These are phyloP conservation scores for Exophiala aquamarina DNA, from an alignment of 2,329 filamentous ascomycete species.

Conservation along the genomic window DNA sequence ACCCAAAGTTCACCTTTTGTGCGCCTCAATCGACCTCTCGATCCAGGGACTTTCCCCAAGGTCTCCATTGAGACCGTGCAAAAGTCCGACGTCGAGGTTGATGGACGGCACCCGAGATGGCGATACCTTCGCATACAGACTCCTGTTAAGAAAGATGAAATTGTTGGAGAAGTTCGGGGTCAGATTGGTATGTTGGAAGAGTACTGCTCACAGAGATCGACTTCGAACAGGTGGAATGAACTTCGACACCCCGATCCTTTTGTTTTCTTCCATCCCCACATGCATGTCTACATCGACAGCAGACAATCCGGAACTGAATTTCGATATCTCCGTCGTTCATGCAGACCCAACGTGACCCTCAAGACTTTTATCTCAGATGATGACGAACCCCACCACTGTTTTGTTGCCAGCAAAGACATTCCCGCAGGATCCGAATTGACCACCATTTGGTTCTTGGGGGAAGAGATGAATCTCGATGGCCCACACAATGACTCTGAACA, in stretches of 20 bases:
- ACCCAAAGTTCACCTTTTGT: constrained; percentile 69
- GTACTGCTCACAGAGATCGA: constrained; percentile 62
- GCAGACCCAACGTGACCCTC: constrained; percentile 81
- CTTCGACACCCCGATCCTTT: constrained; percentile 63
- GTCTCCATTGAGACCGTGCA: constrained; percentile 55
- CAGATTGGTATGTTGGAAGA: constrained; percentile 72
- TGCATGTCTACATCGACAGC: constrained; percentile 92
- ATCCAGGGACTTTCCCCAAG: constrained; percentile 54
- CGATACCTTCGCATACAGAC: constrained; percentile 56
- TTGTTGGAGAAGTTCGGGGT: constrained; percentile 74
- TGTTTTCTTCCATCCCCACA: constrained; percentile 81
- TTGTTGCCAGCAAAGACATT: constrained; percentile 79
- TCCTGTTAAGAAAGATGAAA: constrained; percentile 51
- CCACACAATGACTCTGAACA: constrained; percentile 22
- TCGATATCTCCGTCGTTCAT: constrained; percentile 89
- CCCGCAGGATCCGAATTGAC: constrained; percentile 53
- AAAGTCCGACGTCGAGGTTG: constrained; percentile 47
- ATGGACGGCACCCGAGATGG: constrained; percentile 67
- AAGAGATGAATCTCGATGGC: constrained; percentile 19
- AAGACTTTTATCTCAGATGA: constrained; percentile 77
- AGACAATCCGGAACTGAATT: constrained; percentile 80
- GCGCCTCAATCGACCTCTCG: constrained; percentile 54
- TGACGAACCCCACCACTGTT: constrained; percentile 86
- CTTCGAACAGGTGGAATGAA: constrained; percentile 66
- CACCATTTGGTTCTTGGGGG: constrained; percentile 49